These are phyloP conservation scores for Auriscalpium microsporum DNA, from an alignment of 768 basidiomycete genomes.

Conservation along the genomic window DNA sequence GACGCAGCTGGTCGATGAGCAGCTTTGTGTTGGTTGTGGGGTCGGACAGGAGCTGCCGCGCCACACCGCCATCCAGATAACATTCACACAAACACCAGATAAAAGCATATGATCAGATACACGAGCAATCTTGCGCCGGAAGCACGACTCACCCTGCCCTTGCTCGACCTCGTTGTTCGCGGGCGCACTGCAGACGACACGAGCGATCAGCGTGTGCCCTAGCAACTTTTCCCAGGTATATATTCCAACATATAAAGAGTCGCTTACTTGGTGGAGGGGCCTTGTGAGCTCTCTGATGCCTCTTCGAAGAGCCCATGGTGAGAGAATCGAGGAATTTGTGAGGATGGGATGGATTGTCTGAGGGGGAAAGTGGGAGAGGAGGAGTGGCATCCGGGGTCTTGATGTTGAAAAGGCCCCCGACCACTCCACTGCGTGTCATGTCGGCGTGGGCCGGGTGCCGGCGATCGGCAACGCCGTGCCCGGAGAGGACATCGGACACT, in stretches of 20 bases:
- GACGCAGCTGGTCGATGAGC: slow-evolving; percentile 65
- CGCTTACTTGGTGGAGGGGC: slow-evolving; percentile 31
- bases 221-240: no score
- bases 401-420: not conserved
- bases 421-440: not conserved
- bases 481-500: no score
- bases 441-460: no score
- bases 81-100: not conserved
- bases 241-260: slow-evolving; percentile 5
- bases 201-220: no score
- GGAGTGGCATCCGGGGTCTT: not conserved
- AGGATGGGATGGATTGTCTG: not conserved
- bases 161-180: slow-evolving; percentile 49
- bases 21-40: slow-evolving; percentile 56
- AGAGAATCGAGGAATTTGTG: slow-evolving; percentile 20
- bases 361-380: not conserved
- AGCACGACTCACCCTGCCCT: slow-evolving; percentile 40
- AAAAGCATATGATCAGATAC: not conserved
- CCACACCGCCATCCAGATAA: not conserved
- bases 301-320: slow-evolving; percentile 35
- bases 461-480: no score
- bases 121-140: not conserved
- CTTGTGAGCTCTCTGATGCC: slow-evolving; percentile 29
- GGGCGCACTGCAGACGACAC: slow-evolving; percentile 36
- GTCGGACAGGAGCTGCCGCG: slow-evolving; percentile 38